Evolutionary conservation across 177 flowering plant genomes (phyloP).

Genomic region (Vitis hybrid): DNA sequence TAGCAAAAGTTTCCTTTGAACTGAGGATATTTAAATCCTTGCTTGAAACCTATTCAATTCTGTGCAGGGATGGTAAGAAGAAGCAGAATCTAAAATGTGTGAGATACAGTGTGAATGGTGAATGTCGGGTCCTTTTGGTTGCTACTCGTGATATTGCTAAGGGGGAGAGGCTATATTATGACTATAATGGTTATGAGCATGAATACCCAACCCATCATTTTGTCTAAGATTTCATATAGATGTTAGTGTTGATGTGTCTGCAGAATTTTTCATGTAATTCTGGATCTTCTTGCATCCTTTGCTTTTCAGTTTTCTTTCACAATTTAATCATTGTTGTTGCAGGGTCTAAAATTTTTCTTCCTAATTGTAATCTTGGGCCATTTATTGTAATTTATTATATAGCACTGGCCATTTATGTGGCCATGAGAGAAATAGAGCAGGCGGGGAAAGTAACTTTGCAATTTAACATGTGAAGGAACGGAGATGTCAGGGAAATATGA

Average conservation of each 20-base stretch:
- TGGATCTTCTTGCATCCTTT: constrained; percentile 16
- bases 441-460: constrained; percentile 5
- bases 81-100: constrained; percentile 78
- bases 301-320: not conserved
- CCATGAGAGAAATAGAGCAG: constrained; percentile 16
- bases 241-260: constrained; percentile 4
- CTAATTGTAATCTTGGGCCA: constrained; percentile 7
- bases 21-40: not conserved
- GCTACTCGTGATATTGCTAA: constrained; percentile 72
- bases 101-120: constrained; percentile 67
- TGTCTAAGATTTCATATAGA: constrained; percentile 30
- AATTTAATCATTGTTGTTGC: constrained; percentile 20
- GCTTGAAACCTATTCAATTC: constrained; percentile 15
- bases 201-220: constrained; percentile 79
- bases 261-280: constrained; percentile 11
- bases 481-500: constrained; percentile 3
- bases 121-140: constrained; percentile 63
- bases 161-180: constrained; percentile 77
- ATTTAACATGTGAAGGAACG: constrained; percentile 1
- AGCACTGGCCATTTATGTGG: constrained; percentile 16
- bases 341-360: constrained; percentile 2
- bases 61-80: constrained; percentile 71
- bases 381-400: constrained; percentile 10
- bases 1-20: not conserved
- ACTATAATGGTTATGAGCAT: constrained; percentile 79